Evolutionary conservation across 805 yeast species (phyloP).

Genomic region (Lachancea meyersii): DNA sequence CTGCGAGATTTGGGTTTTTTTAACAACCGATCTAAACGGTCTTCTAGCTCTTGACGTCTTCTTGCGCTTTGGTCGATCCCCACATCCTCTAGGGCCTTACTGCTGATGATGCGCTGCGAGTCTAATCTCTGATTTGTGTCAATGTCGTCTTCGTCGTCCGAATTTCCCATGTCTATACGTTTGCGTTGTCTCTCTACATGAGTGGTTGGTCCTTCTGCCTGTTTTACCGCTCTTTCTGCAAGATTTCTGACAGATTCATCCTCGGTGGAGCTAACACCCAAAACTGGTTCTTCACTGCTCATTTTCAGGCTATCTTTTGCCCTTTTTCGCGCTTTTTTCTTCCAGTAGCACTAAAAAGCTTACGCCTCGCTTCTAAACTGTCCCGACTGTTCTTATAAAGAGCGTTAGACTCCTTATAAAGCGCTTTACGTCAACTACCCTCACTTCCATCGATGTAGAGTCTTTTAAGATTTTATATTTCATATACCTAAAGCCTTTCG

Average conservation of each 20-base stretch:
- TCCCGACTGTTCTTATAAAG: too few relatives aligned
- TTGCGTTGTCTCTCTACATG: conserved; percentile 24
- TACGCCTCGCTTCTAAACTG: background rate
- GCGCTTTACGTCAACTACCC: too few relatives aligned
- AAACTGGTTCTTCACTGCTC: conserved; percentile 7
- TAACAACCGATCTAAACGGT: conserved; percentile 68
- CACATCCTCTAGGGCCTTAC: conserved; percentile 20
- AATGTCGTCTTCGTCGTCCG: conserved; percentile 14
- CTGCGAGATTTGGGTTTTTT: conserved; percentile 58
- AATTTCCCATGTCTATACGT: conserved; percentile 22
- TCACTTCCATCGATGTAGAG: too few relatives aligned
- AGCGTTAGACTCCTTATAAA: too few relatives aligned
- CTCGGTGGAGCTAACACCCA: background rate
- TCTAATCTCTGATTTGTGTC: conserved; percentile 10
- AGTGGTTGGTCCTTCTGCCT: background rate
- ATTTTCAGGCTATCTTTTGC: background rate
- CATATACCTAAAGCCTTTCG: too few relatives aligned
- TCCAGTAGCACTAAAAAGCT: background rate
- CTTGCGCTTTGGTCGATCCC: conserved; percentile 32
- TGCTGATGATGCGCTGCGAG: conserved; percentile 9
- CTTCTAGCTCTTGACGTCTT: conserved; percentile 74
- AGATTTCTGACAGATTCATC: background rate
- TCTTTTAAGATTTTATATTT: too few relatives aligned
- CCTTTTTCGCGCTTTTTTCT: background rate
- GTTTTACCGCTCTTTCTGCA: conserved; percentile 2